A percentile compares a stretch with the other conserved stretches of the same genome.
phyloP scores from a whole-genome alignment of 176 grass and related monocot genomes.

The Puya raimondii region DNA sequence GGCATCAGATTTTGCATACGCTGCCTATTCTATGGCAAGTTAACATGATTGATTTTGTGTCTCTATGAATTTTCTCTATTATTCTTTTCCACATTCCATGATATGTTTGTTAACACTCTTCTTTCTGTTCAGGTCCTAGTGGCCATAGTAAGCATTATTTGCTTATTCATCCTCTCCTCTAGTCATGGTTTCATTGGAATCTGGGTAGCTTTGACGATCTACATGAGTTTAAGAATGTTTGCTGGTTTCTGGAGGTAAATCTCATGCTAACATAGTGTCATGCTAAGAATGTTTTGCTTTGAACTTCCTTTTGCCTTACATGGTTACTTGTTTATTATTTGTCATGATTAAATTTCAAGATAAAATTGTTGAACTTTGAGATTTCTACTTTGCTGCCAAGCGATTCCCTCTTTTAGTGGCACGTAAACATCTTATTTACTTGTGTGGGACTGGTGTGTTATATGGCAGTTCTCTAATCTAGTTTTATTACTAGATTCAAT shows the following conservation, averaged over 20 bases:
- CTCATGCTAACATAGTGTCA: background rate
- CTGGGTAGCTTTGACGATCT: slow-evolving; percentile 73
- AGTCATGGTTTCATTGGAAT: slow-evolving; percentile 62
- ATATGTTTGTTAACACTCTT: background rate
- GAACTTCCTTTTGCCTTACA: background rate
- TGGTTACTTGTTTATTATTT: background rate
- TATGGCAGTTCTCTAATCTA: too few species aligned
- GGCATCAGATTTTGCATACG: slow-evolving; percentile 78
- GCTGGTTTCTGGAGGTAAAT: slow-evolving; percentile 78
- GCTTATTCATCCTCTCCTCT: slow-evolving; percentile 37
- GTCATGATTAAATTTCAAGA: background rate
- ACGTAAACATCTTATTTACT: too few species aligned
- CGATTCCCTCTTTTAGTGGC: too few species aligned
- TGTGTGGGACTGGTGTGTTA: too few species aligned
- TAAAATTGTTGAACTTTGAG: background rate
- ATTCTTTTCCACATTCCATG: background rate
- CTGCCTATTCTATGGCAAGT: slow-evolving; percentile 82
- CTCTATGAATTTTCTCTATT: slow-evolving; percentile 6
- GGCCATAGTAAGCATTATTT: slow-evolving; percentile 59
- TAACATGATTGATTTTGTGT: background rate
- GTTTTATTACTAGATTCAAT: too few species aligned
- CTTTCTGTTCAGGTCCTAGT: slow-evolving; percentile 43
- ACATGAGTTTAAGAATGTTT: slow-evolving; percentile 69
- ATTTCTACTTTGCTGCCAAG: background rate
- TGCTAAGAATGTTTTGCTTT: background rate